These are phyloP conservation scores for Aspergillus sclerotiicarbonarius DNA, from an alignment of 495 filamentous ascomycete species.

Conservation along the genomic window DNA sequence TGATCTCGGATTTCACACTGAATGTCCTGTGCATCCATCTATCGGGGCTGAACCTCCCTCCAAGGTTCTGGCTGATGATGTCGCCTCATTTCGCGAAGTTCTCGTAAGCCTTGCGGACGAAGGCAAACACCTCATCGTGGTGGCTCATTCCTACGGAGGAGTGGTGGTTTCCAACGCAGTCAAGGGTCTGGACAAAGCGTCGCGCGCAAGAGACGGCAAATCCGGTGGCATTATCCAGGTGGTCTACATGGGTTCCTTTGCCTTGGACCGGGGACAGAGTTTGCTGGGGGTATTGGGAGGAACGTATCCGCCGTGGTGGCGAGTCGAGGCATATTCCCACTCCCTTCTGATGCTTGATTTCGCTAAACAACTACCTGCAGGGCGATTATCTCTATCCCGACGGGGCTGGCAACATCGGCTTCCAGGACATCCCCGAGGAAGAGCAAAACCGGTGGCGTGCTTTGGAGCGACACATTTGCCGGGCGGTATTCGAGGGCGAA, in stretches of 20 bases:
- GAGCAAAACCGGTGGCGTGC: constrained; percentile 21
- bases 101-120: constrained; percentile 29
- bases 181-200: constrained; percentile 34
- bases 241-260: constrained; percentile 41
- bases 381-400: constrained; percentile 25
- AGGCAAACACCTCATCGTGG: constrained; percentile 43
- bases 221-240: constrained; percentile 39
- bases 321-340: constrained; percentile 26
- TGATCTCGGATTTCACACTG: constrained; percentile 31
- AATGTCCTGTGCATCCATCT: constrained; percentile 42
- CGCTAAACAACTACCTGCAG: constrained; percentile 11
- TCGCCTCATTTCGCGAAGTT: constrained; percentile 24
- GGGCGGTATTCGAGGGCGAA: constrained; percentile 23
- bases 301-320: constrained; percentile 26
- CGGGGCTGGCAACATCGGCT: constrained; percentile 15
- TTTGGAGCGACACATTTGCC: constrained; percentile 18
- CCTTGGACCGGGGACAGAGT: constrained; percentile 27
- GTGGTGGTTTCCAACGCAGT: constrained; percentile 42
- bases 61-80: constrained; percentile 37
- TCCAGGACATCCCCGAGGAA: constrained; percentile 24
- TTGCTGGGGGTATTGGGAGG: constrained; percentile 28
- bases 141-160: constrained; percentile 54
- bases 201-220: constrained; percentile 29
- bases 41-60: constrained; percentile 38
- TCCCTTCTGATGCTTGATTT: not conserved